Evolutionary conservation across 306 rosid genomes (phyloP).

Genomic region (Vigna trinervia): DNA sequence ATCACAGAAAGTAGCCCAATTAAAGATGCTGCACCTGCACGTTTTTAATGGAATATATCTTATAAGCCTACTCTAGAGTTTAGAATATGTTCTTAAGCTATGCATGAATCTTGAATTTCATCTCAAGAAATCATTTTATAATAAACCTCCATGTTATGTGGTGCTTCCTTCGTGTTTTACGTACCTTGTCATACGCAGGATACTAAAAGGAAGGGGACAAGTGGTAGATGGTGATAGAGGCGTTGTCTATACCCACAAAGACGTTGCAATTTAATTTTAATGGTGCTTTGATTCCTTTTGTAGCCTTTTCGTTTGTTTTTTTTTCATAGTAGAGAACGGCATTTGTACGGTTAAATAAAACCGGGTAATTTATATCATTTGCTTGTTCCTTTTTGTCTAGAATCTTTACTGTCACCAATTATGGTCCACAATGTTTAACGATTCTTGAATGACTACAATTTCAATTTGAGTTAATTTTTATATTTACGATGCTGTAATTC

Average conservation of each 20-base stretch:
- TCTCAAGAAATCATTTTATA: not conserved
- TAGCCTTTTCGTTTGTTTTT: not conserved
- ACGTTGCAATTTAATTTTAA: conserved; percentile 51
- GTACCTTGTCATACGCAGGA: conserved; percentile 60
- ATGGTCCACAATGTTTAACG: not conserved
- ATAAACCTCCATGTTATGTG: not conserved
- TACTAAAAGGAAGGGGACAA: conserved; percentile 90
- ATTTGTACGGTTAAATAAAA: not conserved
- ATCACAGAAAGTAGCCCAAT: conserved; percentile 12
- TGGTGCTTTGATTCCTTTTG: conserved; percentile 12
- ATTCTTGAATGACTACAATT: not conserved
- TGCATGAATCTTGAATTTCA: conserved; percentile 11
- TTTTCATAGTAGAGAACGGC: not conserved
- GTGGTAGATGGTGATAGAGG: conserved; percentile 83
- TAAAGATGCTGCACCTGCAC: not conserved
- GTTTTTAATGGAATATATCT: not conserved
- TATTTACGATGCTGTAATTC: not conserved
- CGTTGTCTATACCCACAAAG: conserved; percentile 72
- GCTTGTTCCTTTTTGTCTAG: not conserved
- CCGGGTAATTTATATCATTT: not conserved
- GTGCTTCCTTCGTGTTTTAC: not conserved
- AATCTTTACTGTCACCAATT: not conserved
- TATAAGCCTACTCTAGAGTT: not conserved
- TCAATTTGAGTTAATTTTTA: not conserved
- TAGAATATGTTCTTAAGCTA: not conserved